Evolutionary conservation across 1,139 yeast species (phyloP), one percentile per base, ranked within the genome.

Genomic region (Pichia kudriavzevii): DNA sequence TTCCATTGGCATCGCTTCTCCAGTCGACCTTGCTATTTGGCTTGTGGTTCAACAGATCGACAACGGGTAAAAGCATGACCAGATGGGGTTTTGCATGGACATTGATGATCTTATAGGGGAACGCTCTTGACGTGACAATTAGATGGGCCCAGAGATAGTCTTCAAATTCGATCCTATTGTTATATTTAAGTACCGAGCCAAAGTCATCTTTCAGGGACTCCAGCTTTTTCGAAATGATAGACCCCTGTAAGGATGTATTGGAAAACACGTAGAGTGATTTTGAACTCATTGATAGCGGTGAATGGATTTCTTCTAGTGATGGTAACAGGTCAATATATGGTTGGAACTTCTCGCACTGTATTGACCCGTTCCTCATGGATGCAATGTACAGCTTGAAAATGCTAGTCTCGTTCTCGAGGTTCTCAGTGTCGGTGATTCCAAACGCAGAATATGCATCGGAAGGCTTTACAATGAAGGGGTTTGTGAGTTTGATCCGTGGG

Each of bases 81-180:
- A 76, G 75, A 29, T 44, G 36, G 4, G 44, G 36, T 4, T 42
- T 30, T 4, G 49, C 43, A 31, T 70, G 69, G 8, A 60, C 47
- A 33, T 64, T 59, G 20, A 66, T 43, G 35, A 81, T 50, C 48
- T 73, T 58, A 46, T 72, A 66, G 30, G 96, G 95, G 50, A 87
- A 87, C 0, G 94, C 75, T 41, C 96, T 66, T 1, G 95, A 82
- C 26, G 79, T 73, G 43, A 84, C 63, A n/a, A 85, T 79, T 38
- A 75, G 61, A 35, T 75, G 69, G 0, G 91, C 76, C 94, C 95
- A 87, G 4, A 81, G 51, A 53, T 75, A 87, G 30, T 74, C 63
- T 1, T 75, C 66, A 50, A 79, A 79, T 28, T 72, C 59, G 2
- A 76, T 64, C 79, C 81, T 74, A 39, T 64, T 20, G 10, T 20